Evolutionary conservation across 306 rosid species (phyloP).

Genomic region (Cercis canadensis): DNA sequence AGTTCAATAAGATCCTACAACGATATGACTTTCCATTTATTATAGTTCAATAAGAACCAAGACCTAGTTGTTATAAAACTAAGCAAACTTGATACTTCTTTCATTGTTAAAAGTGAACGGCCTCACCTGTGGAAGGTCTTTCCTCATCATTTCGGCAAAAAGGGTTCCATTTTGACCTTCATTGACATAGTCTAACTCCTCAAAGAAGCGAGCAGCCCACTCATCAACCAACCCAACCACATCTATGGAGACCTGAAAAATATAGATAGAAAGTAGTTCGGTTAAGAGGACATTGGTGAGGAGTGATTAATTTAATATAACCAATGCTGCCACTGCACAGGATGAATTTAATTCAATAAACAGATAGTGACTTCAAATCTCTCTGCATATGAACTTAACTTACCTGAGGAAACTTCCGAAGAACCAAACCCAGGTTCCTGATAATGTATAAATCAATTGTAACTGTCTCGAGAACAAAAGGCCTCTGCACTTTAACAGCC

Average conservation of each 20-base stretch:
- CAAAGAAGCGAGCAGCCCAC: constrained; percentile 99
- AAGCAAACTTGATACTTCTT: constrained; percentile 17
- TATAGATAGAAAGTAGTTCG: constrained; percentile 29
- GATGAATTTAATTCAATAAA: constrained; percentile 13
- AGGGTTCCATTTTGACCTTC: constrained; percentile 93
- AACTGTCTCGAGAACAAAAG: constrained; percentile 97
- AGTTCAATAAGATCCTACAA: constrained; percentile 11
- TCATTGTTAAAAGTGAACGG: constrained; percentile 28
- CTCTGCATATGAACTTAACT: constrained; percentile 37
- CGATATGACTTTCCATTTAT: constrained; percentile 16
- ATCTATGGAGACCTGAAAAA: constrained; percentile 80
- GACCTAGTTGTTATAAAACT: not conserved
- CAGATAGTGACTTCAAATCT: constrained; percentile 30
- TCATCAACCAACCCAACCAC: constrained; percentile 99
- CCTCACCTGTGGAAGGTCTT: constrained; percentile 95
- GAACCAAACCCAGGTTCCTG: constrained; percentile 88
- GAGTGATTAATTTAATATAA: constrained; percentile 32
- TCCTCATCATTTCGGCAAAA: constrained; percentile 96
- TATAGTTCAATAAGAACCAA: constrained; percentile 14
- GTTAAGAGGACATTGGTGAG: constrained; percentile 26
- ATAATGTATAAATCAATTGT: constrained; percentile 85
- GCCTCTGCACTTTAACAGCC: constrained; percentile 99
- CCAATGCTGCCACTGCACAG: constrained; percentile 28
- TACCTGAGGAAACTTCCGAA: constrained; percentile 94
- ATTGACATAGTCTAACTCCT: constrained; percentile 91